Evolutionary conservation across 192 early-diverging fungal species (phyloP), one percentile per base, ranked within the genome.

Genomic region (Linnemannia elongata): DNA sequence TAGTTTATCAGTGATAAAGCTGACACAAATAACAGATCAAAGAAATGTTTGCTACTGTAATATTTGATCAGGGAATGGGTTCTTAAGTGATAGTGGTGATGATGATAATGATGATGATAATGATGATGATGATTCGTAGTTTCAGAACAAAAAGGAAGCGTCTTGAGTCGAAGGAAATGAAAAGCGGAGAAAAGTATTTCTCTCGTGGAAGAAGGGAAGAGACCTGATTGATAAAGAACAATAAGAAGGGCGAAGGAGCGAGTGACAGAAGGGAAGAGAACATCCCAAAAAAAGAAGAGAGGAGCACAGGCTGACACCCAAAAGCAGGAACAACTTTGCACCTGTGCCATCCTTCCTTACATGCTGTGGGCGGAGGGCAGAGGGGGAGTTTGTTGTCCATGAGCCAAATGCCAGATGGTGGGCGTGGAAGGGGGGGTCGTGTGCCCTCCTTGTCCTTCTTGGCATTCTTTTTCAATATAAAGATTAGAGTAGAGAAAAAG

Each of bases 271-370:
- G n/a, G 36, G 15, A 47, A 35, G 41, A 18, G 49, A 52, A 22
- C 49, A 66, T 15, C 60, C 60, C 60, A 30, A 66, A 66, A 66
- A 66, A 66, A 66, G 60, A 66, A 66, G 27, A 10, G 60, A 66
- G 60, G 60, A 33, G 35, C 60, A 54, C 44, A 30, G 73, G 27
- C 24, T 74, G 36, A 38, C 39, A 52, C 30, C 47, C 69, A 41
- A 80, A 74, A 74, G 72, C 79, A 80, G 79, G 79, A 80, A 80
- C 72, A 80, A 80, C 79, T 80, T 80, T 80, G 72, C 79, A 74
- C 79, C 79, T 74, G 69, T 47, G 60, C 60, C 60, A 33, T 10
- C 55, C 13, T 66, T 27, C 22, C 22, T 45, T 45, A 2, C 13
- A 45, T 45, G 44, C 44, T 45, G 44, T 45, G 44, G 42, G 42